phyloP scores from a whole-genome alignment of 2,329 filamentous ascomycete species.

The Fusarium piperis region DNA sequence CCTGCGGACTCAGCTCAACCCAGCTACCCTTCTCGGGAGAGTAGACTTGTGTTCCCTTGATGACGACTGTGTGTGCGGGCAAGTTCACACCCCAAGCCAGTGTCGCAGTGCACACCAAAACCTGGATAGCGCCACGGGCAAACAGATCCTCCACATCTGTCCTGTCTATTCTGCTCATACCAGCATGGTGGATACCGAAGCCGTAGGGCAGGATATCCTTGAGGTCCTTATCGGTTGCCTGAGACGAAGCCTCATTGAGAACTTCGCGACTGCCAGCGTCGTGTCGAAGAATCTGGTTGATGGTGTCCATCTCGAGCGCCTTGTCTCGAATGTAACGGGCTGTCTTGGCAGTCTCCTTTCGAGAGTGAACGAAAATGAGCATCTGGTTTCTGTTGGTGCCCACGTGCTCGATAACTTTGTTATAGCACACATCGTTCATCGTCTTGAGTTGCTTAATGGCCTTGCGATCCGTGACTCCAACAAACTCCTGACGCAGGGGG shows the following conservation, averaged over 20 bases:
- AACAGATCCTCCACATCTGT: constrained; percentile 96
- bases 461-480: constrained; percentile 97
- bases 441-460: constrained; percentile 98
- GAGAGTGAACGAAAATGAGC: constrained; percentile 98
- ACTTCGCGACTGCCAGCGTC: constrained; percentile 93
- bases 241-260: constrained; percentile 82
- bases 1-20: constrained; percentile 97
- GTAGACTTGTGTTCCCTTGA: constrained; percentile 98
- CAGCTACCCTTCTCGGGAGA: constrained; percentile 98
- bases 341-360: constrained; percentile 98
- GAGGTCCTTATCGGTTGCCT: constrained; percentile 84
- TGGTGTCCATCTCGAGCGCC: constrained; percentile 95
- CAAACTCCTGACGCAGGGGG: constrained; percentile 94
- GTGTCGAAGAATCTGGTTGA: constrained; percentile 91
- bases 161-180: constrained; percentile 95
- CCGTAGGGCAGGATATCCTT: constrained; percentile 96
- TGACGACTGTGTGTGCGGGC: constrained; percentile 97
- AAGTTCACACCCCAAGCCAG: constrained; percentile 99
- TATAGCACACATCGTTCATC: constrained; percentile 99
- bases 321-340: constrained; percentile 96
- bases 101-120: constrained; percentile 97
- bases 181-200: constrained; percentile 97
- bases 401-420: constrained; percentile 95
- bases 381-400: constrained; percentile 95
- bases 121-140: constrained; percentile 88